Evolutionary conservation across 306 rosid genomes (phyloP).

Genomic region (Glycine latifolia): DNA sequence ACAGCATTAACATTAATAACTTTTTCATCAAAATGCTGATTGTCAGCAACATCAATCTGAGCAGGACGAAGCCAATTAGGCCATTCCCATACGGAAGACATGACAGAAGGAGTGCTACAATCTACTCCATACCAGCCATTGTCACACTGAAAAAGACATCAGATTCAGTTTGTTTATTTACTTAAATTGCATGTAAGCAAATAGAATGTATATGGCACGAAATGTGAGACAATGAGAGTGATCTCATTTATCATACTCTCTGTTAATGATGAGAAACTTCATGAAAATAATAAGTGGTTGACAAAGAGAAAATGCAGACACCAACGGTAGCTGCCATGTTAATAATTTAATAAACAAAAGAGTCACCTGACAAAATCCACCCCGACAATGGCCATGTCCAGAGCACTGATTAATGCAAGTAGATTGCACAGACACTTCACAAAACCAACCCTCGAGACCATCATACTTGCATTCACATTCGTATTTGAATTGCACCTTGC

Average conservation of each 20-base stretch:
- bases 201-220: not conserved
- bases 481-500: slow-evolving; percentile 64
- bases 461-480: slow-evolving; percentile 89
- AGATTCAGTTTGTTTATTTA: slow-evolving; percentile 48
- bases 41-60: slow-evolving; percentile 65
- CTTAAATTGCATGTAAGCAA: slow-evolving; percentile 6
- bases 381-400: slow-evolving; percentile 80
- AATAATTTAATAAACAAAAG: slow-evolving; percentile 24
- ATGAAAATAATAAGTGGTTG: slow-evolving; percentile 8
- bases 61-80: slow-evolving; percentile 93
- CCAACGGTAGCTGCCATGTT: slow-evolving; percentile 13
- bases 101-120: slow-evolving; percentile 85
- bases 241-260: not conserved
- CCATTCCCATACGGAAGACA: slow-evolving; percentile 77
- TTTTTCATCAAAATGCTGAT: slow-evolving; percentile 44
- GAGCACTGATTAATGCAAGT: slow-evolving; percentile 90
- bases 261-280: slow-evolving; percentile 22
- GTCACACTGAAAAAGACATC: slow-evolving; percentile 68
- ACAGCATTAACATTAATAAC: slow-evolving; percentile 56
- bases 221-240: not conserved
- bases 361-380: slow-evolving; percentile 88
- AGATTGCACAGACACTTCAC: slow-evolving; percentile 77
- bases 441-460: slow-evolving; percentile 70
- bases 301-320: slow-evolving; percentile 2
- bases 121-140: slow-evolving; percentile 96